Base-by-base conservation (phyloP, 164 flowering plant genomes). In the Stephania yunnanensis region DNA sequence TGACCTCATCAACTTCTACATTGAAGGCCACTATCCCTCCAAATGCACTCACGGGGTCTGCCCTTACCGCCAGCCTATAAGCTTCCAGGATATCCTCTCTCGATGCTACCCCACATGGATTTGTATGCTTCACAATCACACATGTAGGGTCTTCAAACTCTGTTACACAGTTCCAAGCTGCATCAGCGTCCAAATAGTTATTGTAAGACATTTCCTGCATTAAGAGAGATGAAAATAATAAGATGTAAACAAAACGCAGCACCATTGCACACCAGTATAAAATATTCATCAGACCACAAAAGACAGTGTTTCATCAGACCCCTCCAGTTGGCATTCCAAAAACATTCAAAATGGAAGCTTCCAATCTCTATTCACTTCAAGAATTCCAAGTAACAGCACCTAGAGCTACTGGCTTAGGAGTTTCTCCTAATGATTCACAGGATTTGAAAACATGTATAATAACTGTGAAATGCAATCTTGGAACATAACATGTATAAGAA, bases 21-120 rank as follows among this genome's bases (percentile, higher is more conserved):
- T 96, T 96, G 87, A 96, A 96, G 75, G 97, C 99, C 6, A 96
- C 99, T 74, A 96, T 96, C 45, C 99, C 99, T 73, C 98, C 99
- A 88, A 96, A 96, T 71, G 99, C 98, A 84, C 99, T 96, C 42
- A 96, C 97, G 71, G 98, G 99, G 80, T 96, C 99, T 58, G 92
- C 99, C 86, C 82, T 92, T 72, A 96, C 99, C 50, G 99, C 97
- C 69, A 92, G 76, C 75, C 94, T 89, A 74, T 96, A 94, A 20
- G 99, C 99, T 81, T 94, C 98, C 58, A 89, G 89, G 75, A 92
- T 89, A 81, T 96, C 90, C 77, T 81, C 82, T 52, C 95, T 90
- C 44, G 98, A 94, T 72, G 99, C 97, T 52, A 94, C 99, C 17
- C 99, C 98, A 83, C 99, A 96, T 0, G 99, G 99, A 86, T 96